These are phyloP conservation scores for Quercus phellos DNA, from an alignment of 331 rosid genomes.

Conservation along the genomic window DNA sequence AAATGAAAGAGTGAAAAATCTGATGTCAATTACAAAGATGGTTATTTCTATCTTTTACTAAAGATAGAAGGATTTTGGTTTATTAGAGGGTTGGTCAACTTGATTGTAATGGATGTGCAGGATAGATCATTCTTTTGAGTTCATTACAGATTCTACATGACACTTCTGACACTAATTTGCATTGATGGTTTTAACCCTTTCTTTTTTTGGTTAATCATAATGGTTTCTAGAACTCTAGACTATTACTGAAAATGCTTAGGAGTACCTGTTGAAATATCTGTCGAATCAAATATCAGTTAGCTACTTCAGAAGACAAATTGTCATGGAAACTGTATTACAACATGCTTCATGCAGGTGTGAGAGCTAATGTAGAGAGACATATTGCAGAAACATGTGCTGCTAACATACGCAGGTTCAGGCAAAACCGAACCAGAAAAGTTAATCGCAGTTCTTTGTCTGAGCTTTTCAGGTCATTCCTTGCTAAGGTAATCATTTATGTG, in stretches of 20 bases:
- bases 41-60: too few relatives aligned
- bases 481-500: slow-evolving; percentile 41
- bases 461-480: slow-evolving; percentile 67
- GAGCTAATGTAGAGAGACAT: slow-evolving; percentile 49
- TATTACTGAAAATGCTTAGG: not conserved
- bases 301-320: not conserved
- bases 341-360: slow-evolving; percentile 59
- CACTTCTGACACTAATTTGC: too few relatives aligned
- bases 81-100: too few relatives aligned
- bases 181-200: too few relatives aligned
- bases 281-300: slow-evolving; percentile 3
- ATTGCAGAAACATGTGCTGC: slow-evolving; percentile 50
- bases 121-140: too few relatives aligned
- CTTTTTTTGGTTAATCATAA: too few relatives aligned
- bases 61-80: too few relatives aligned
- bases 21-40: too few relatives aligned
- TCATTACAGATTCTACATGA: too few relatives aligned
- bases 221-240: not conserved
- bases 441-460: slow-evolving; percentile 65
- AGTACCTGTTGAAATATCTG: slow-evolving; percentile 8
- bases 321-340: slow-evolving; percentile 4
- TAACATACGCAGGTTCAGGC: slow-evolving; percentile 38
- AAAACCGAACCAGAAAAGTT: slow-evolving; percentile 34
- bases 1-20: too few relatives aligned
- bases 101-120: too few relatives aligned